Base-by-base conservation (phyloP, 129 eudicot species). In the Tanacetum coccineum region DNA sequence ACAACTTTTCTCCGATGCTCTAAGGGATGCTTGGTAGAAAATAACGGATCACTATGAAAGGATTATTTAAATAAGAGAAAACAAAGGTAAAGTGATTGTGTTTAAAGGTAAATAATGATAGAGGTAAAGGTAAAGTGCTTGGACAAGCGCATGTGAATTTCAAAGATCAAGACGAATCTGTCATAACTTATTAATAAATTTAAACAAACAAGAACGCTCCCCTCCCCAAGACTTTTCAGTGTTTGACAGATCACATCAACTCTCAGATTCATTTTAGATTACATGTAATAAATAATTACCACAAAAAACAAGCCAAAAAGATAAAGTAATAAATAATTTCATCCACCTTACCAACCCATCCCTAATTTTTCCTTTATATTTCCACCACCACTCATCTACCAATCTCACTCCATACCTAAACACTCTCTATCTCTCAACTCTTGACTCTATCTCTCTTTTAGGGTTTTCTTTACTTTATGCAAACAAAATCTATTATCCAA, bases 161-260 rank as follows among this genome's bases (percentile, higher is more conserved):
- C 39, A 75, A 68, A 75, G 51, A 68, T 75, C 58, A 75, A 75
- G 70, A 75, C 74, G 80, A 75, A 75, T 75, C 70, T 75, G 51
- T 67, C 61, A 75, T 60, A n/a, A n/a, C n/a, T n/a, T n/a, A n/a
- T n/a, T n/a, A n/a, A n/a, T 74, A 68, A 73, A 60, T 75, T 75
- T 68, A 75, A 66, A 66, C 62, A 74, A 74, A 74, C 72, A 65
- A 74, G 48, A 60, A 40, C 75, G 74, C 79, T 67, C 73, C 79
- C 40, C 77, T 64, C 67, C 49, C 68, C 67, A 62, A 60, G 64
- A 68, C 75, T 61, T 75, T 68, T 70, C 70, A 75, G 70, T 75
- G 80, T 68, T 68, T 75, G 80, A 75, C 74, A 75, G 80, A 75
- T 68, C 74, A 75, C 80, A 59, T 3, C 15, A 22, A n/a, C 25